phyloP scores from a whole-genome alignment of 805 yeast species.

The Vanderwaltozyma verrucispora region DNA sequence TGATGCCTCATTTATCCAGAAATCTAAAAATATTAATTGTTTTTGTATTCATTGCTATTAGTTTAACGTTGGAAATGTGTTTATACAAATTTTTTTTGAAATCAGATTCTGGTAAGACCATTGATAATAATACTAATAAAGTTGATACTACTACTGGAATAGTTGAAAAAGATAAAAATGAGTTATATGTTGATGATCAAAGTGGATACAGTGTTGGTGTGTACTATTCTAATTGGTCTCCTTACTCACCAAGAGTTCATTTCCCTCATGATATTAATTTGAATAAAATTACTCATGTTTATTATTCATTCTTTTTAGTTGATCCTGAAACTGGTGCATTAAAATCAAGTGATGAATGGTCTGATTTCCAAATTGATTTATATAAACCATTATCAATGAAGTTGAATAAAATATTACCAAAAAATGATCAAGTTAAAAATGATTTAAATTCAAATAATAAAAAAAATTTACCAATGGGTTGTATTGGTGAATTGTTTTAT shows the following conservation, averaged over 20 bases:
- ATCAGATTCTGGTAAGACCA: neutral
- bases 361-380: slow-evolving; percentile 41
- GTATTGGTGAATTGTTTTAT: slow-evolving; percentile 38
- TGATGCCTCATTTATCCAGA: neutral
- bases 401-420: slow-evolving; percentile 1
- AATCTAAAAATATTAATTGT: neutral
- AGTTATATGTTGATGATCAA: neutral
- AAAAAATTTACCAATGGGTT: slow-evolving; percentile 31
- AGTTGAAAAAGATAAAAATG: no score
- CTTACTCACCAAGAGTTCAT: slow-evolving; percentile 49
- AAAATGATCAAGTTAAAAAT: neutral
- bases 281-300: slow-evolving; percentile 49
- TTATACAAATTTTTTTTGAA: neutral
- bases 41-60: neutral
- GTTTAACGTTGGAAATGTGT: neutral
- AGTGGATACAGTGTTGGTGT: slow-evolving; percentile 25
- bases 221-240: slow-evolving; percentile 56
- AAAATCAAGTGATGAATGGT: slow-evolving; percentile 49
- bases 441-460: neutral
- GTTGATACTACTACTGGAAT: no score
- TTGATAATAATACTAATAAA: no score
- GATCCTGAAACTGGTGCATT: slow-evolving; percentile 45
- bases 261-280: slow-evolving; percentile 54
- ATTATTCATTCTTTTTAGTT: slow-evolving; percentile 67
- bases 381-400: slow-evolving; percentile 11